Evolutionary conservation across 108 stramenopile species (phyloP).

Genomic region (Skeletonema tropicum): DNA sequence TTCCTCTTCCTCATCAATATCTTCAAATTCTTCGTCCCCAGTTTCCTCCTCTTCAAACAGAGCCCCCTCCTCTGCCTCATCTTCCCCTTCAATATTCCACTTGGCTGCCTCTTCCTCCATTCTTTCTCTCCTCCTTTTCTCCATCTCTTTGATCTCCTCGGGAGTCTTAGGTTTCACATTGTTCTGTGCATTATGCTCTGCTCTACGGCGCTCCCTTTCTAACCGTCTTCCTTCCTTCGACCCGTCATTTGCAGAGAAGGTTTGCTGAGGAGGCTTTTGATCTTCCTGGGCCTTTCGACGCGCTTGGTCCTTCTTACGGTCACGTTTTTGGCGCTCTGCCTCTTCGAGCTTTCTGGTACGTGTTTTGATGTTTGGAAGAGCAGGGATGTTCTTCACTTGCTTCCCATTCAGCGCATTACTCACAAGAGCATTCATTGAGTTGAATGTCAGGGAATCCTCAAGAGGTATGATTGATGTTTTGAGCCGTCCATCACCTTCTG

Average conservation of each 20-base stretch:
- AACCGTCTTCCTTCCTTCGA: conserved; percentile 71
- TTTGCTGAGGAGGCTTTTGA: conserved; percentile 40
- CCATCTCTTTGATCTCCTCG: conserved; percentile 87
- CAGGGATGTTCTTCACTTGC: conserved; percentile 55
- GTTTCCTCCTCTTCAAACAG: conserved; percentile 39
- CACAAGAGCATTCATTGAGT: conserved; percentile 71
- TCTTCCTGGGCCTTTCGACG: conserved; percentile 47
- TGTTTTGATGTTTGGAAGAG: conserved; percentile 80
- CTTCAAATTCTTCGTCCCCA: conserved; percentile 32
- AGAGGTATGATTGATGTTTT: conserved; percentile 71
- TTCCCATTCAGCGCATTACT: conserved; percentile 51
- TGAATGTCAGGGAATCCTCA: conserved; percentile 59
- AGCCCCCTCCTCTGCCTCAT: conserved; percentile 57
- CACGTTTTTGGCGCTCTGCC: conserved; percentile 70
- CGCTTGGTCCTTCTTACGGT: conserved; percentile 65
- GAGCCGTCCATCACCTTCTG: conserved; percentile 60
- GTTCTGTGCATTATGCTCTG: conserved; percentile 68
- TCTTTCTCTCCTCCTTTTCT: conserved; percentile 69
- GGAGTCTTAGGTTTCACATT: conserved; percentile 78
- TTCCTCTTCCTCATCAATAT: conserved; percentile 37
- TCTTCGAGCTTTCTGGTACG: conserved; percentile 85
- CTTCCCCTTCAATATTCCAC: conserved; percentile 85
- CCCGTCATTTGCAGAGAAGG: conserved; percentile 70
- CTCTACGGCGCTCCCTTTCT: conserved; percentile 83
- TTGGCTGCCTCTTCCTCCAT: conserved; percentile 86